Percentiles rank a stretch among this genome's conserved stretches.
These are phyloP conservation scores for Plasmodium coatneyi DNA, from an alignment of 169 alveolate genomes.

Conservation along the genomic window DNA sequence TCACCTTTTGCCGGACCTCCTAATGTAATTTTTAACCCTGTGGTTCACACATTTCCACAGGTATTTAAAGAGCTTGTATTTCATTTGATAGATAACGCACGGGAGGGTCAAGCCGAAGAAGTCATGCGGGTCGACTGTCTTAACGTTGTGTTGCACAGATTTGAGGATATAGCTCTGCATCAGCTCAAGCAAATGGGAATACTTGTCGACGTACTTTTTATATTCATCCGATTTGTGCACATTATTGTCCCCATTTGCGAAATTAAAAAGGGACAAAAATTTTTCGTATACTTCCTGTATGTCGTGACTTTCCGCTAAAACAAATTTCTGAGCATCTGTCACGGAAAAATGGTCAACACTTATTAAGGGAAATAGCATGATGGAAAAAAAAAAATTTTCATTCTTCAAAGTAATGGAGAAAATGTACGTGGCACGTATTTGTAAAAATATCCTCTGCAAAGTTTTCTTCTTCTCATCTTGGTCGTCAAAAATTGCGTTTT, in stretches of 20 bases:
- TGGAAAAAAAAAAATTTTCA: conserved; percentile 21
- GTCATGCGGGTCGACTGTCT: conserved; percentile 21
- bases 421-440: conserved; percentile 51
- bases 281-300: conserved; percentile 29
- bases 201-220: conserved; percentile 1
- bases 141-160: conserved; percentile 29
- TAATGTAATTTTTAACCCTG: conserved; percentile 11
- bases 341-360: conserved; percentile 64
- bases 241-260: neutral
- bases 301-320: conserved; percentile 61
- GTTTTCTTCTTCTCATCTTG: conserved; percentile 7
- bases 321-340: conserved; percentile 39
- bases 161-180: conserved; percentile 35
- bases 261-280: conserved; percentile 35
- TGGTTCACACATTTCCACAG: conserved; percentile 21
- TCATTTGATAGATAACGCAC: conserved; percentile 57
- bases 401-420: conserved; percentile 66
- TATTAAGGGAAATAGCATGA: conserved; percentile 46
- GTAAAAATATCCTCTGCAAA: conserved; percentile 53
- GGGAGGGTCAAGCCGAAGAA: conserved; percentile 71
- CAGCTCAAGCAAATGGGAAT: conserved; percentile 14
- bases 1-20: conserved; percentile 28
- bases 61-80: conserved; percentile 55
- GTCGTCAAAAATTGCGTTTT: conserved; percentile 23
- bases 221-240: conserved; percentile 19